Evolutionary conservation across 306 rosid species (phyloP).

Genomic region (Benincasa hispida): DNA sequence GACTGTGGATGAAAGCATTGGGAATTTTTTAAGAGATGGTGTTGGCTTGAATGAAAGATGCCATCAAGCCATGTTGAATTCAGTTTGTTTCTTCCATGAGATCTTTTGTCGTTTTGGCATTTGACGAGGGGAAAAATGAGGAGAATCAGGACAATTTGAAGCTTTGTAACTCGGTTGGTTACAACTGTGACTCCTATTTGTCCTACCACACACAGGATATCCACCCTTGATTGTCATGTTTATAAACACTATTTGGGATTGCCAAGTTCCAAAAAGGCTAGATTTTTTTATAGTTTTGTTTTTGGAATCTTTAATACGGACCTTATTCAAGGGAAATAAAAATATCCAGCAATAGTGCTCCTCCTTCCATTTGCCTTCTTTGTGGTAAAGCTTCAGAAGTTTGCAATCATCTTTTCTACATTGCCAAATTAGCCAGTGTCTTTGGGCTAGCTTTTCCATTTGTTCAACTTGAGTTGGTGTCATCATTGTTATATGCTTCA

Average conservation of each 20-base stretch:
- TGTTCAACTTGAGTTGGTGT: background rate
- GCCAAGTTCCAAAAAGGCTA: background rate
- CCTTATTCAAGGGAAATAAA: background rate
- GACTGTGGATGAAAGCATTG: background rate
- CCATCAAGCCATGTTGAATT: background rate
- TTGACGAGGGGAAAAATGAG: background rate
- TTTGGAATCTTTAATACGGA: no score
- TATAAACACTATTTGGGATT: background rate
- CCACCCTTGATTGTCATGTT: background rate
- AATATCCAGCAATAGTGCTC: background rate
- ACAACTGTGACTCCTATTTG: background rate
- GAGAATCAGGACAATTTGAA: background rate
- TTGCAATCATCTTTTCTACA: background rate
- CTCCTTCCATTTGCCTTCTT: background rate
- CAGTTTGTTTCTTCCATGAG: background rate
- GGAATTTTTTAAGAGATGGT: background rate
- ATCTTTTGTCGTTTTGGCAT: background rate
- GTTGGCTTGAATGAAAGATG: background rate
- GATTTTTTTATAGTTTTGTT: no score
- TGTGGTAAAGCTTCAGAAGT: background rate
- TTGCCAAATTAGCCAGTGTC: background rate
- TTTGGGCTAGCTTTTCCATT: background rate
- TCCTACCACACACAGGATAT: background rate
- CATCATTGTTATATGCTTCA: background rate
- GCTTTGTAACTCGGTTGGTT: background rate